phyloP scores from a whole-genome alignment of 1,284 basidiomycete species.

The Puccinia coronata region DNA sequence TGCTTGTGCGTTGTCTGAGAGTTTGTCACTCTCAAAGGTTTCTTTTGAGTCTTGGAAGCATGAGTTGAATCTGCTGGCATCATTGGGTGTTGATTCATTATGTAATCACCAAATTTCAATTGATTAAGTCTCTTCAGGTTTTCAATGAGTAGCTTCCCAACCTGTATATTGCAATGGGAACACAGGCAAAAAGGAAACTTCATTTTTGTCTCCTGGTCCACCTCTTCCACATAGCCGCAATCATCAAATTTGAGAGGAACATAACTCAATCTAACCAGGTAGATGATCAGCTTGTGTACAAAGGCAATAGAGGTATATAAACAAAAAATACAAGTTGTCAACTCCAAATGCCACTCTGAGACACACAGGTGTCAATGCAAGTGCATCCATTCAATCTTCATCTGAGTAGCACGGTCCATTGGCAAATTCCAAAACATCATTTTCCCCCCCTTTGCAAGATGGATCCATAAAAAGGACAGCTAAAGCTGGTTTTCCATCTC shows the following conservation, averaged over 20 bases:
- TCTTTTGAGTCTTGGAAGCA: too few relatives aligned
- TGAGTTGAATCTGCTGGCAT: too few relatives aligned
- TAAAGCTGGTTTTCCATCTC: background rate
- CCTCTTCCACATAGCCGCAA: background rate
- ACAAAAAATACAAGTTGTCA: background rate
- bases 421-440: background rate
- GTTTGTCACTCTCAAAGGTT: background rate
- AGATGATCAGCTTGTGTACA: background rate
- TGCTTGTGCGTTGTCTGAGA: background rate
- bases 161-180: constrained; percentile 1
- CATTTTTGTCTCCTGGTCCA: background rate
- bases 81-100: background rate
- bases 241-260: constrained; percentile 23
- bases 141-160: background rate
- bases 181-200: constrained; percentile 14
- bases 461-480: background rate
- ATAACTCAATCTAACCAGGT: background rate
- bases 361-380: background rate
- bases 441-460: background rate
- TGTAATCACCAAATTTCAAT: background rate
- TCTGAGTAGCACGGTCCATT: background rate
- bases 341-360: background rate
- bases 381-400: background rate
- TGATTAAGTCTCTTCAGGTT: background rate
- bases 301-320: background rate